A percentile compares a stretch with the other conserved stretches of the same genome.
phyloP scores from a whole-genome alignment of 2,329 filamentous ascomycete genomes.

The Podosphaera aphanis region DNA sequence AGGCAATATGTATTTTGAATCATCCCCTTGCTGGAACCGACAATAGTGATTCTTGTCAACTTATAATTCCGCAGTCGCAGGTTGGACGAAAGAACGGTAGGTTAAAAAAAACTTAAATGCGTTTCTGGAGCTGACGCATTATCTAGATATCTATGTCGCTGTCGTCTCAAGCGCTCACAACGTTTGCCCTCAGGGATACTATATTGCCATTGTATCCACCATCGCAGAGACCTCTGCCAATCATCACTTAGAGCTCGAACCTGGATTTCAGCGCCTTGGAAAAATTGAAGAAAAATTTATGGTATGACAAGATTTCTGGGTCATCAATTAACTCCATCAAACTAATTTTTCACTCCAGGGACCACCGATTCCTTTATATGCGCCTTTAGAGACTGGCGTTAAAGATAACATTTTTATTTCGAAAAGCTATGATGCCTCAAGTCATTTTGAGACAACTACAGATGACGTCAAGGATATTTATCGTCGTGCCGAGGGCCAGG shows the following conservation, averaged over 20 bases:
- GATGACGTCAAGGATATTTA: constrained; percentile 95
- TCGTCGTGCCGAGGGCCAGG: constrained; percentile 45
- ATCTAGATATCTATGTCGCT: constrained; percentile 77
- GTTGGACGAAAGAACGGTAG: constrained; percentile 85
- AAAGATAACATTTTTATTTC: constrained; percentile 91
- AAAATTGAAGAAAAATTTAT: constrained; percentile 94
- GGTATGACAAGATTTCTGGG: constrained; percentile 23
- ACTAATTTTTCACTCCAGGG: constrained; percentile 23
- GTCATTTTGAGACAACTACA: constrained; percentile 79
- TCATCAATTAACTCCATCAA: background rate
- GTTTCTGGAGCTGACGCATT: constrained; percentile 3
- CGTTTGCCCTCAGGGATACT: constrained; percentile 97
- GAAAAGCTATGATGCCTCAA: constrained; percentile 94
- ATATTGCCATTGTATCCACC: constrained; percentile 93
- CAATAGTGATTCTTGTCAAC: constrained; percentile 69
- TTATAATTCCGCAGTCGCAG: constrained; percentile 96
- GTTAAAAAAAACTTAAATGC: background rate
- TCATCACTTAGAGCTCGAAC: constrained; percentile 84
- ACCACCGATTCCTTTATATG: constrained; percentile 76
- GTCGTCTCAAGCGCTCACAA: constrained; percentile 91
- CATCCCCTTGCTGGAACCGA: constrained; percentile 81
- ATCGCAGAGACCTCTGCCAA: constrained; percentile 82
- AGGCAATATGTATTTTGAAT: constrained; percentile 92
- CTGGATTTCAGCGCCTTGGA: constrained; percentile 77
- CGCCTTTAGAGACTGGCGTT: constrained; percentile 59